Percentiles rank a stretch among this genome's conserved stretches.
These are phyloP conservation scores for Fragaria iinumae DNA, from an alignment of 306 rosid genomes.

Conservation along the genomic window DNA sequence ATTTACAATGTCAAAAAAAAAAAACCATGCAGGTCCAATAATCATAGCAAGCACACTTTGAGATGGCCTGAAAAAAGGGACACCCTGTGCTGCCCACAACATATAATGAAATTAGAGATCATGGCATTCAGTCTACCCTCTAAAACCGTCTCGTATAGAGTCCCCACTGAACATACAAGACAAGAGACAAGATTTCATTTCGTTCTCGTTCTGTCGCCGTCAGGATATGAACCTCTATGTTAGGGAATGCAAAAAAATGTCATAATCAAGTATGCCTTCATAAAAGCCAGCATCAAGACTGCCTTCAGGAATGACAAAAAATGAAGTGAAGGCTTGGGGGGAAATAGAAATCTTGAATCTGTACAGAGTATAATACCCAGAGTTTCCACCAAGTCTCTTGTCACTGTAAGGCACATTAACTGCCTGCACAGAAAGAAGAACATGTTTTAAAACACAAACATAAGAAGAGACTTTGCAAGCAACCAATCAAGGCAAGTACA, in stretches of 20 bases:
- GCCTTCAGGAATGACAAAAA: constrained; percentile 53
- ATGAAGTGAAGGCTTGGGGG: constrained; percentile 45
- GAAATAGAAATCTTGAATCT: constrained; percentile 43
- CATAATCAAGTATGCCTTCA: constrained; percentile 38
- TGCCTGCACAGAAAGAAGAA: constrained; percentile 23
- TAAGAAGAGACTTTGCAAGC: not conserved
- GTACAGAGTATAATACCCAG: constrained; percentile 57
- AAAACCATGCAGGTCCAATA: constrained; percentile 1
- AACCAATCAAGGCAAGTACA: not conserved
- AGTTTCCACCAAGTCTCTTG: constrained; percentile 41
- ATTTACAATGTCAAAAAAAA: constrained; percentile 47
- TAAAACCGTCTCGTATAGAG: not conserved
- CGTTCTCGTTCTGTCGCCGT: constrained; percentile 7
- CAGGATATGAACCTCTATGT: constrained; percentile 32
- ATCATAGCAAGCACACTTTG: constrained; percentile 25
- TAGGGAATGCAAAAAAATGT: constrained; percentile 32
- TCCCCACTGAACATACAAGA: constrained; percentile 14
- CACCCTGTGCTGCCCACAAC: constrained; percentile 41
- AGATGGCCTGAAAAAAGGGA: constrained; percentile 66
- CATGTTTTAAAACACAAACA: not conserved
- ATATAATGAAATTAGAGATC: constrained; percentile 19
- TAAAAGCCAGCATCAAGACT: constrained; percentile 43
- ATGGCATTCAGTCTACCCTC: constrained; percentile 15
- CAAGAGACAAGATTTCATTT: constrained; percentile 2
- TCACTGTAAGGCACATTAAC: constrained; percentile 41